Base-by-base conservation (phyloP, 164 flowering plant genomes). In the Stephania cephalantha region DNA sequence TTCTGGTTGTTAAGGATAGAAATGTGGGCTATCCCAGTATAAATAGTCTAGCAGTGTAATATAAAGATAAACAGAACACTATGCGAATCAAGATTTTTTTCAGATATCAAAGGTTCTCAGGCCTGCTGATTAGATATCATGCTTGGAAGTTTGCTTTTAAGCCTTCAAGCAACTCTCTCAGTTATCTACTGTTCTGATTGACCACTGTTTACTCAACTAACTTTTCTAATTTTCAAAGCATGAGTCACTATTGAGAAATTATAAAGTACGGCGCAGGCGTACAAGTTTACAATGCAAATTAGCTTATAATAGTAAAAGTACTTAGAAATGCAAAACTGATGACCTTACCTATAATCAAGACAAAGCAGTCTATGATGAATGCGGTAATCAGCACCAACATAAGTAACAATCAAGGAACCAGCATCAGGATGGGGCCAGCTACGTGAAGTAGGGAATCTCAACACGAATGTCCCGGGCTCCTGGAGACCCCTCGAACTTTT, bases 361-460 rank as follows among this genome's bases (percentile, higher is more conserved):
- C 94, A 83, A 50, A 94, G 87, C 61, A 90, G 83, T 77, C 86
- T 83, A 83, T 92, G 93, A 71, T 79, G 97, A 80, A 96, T 77
- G 50, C 79, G 46, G 76, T 82, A 85, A 83, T 94, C 92, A 73
- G 80, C 76, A 76, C 90, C 94, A 77, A 95, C 88, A 74, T 91
- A 95, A 65, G 97, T 88, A 74, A 90, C 94, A 77, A 94, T 75
- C 81, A 96, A 84, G 81, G 86, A 85, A 72, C 98, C 99, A n/a
- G 99, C 94, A 82, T 96, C 99, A 53, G 99, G 99, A 74, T 96
- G 99, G 48, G 99, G 99, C 99, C 99, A 96, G 83, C 94, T 91
- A 79, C 98, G 85, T 75, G 99, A 89, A 46, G 96, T 88, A 42
- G 99, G 98, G 79, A 95, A 95, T 71, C 99, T 85, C 44, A 95